A percentile compares a stretch with the other conserved stretches of the same genome.
These are phyloP conservation scores for Hymenoscyphus occultus DNA, from an alignment of 2,329 filamentous ascomycete species.

Conservation along the genomic window DNA sequence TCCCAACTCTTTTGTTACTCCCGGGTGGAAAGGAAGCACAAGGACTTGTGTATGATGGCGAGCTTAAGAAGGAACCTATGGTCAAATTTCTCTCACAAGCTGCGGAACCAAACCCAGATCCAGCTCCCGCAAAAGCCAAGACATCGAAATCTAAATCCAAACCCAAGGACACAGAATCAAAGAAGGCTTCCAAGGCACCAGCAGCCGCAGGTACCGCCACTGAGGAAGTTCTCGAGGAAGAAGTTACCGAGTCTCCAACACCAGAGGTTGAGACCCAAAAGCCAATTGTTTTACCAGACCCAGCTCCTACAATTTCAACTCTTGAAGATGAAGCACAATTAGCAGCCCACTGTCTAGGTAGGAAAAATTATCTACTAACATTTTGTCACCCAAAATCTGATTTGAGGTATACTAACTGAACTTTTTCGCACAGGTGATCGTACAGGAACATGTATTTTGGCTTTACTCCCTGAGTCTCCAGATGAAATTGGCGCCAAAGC, in stretches of 20 bases:
- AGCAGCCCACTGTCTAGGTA: constrained; percentile 62
- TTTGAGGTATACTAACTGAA: not conserved
- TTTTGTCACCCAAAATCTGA: not conserved
- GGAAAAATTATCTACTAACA: not conserved
- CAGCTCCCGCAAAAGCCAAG: constrained; percentile 49
- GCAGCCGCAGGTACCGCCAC: constrained; percentile 47
- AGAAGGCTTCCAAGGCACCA: constrained; percentile 42
- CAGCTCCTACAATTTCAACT: constrained; percentile 61
- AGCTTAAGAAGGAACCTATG: constrained; percentile 81
- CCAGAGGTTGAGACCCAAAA: constrained; percentile 39
- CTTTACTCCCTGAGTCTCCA: constrained; percentile 56
- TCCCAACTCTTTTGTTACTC: constrained; percentile 77
- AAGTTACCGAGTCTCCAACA: constrained; percentile 49
- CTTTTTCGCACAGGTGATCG: constrained; percentile 48
- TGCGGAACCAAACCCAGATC: constrained; percentile 75
- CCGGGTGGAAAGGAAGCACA: constrained; percentile 61
- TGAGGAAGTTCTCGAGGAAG: constrained; percentile 47
- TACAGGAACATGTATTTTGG: constrained; percentile 80
- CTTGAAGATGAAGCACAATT: constrained; percentile 64
- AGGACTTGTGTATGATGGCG: constrained; percentile 71
- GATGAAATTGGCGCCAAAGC: constrained; percentile 46
- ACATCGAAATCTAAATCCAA: constrained; percentile 41
- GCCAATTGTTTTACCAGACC: constrained; percentile 47
- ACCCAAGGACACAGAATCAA: constrained; percentile 14
- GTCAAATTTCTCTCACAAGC: constrained; percentile 78